Evolutionary conservation across 2,329 filamentous ascomycete genomes (phyloP).

Genomic region (Aspergillus persii): DNA sequence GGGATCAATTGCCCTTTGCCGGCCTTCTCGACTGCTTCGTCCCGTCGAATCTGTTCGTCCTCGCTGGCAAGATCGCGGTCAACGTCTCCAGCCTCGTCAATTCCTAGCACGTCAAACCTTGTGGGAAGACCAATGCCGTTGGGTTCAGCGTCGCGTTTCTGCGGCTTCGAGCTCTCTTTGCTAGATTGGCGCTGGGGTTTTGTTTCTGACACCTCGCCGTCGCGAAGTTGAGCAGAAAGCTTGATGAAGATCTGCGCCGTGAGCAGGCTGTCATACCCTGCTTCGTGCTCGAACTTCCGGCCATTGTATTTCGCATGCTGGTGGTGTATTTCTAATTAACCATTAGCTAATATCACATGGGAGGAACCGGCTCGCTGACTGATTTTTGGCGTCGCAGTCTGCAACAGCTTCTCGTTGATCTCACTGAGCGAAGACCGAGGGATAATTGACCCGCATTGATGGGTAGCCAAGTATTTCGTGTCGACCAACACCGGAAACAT

Average conservation of each 20-base stretch:
- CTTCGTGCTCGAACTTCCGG: slow-evolving; percentile 50
- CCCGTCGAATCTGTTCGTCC: not conserved
- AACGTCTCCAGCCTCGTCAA: slow-evolving; percentile 7
- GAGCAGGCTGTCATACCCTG: slow-evolving; percentile 62
- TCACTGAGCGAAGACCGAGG: slow-evolving; percentile 39
- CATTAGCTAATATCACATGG: slow-evolving; percentile 17
- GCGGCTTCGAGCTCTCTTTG: not conserved
- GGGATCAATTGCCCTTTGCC: slow-evolving; percentile 50
- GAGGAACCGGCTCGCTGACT: slow-evolving; percentile 20
- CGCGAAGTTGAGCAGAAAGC: slow-evolving; percentile 52
- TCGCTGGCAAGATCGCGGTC: not conserved
- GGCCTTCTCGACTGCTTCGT: not conserved
- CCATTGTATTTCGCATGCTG: slow-evolving; percentile 31
- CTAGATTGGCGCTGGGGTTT: not conserved
- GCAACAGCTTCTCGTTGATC: slow-evolving; percentile 25
- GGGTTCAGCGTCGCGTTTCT: not conserved
- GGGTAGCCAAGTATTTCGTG: slow-evolving; percentile 63
- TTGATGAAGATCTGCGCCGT: slow-evolving; percentile 59
- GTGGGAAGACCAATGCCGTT: slow-evolving; percentile 18
- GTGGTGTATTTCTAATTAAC: slow-evolving; percentile 27
- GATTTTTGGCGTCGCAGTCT: slow-evolving; percentile 28
- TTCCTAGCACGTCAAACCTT: slow-evolving; percentile 27
- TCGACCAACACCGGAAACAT: slow-evolving; percentile 60
- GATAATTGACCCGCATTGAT: slow-evolving; percentile 53
- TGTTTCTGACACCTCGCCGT: slow-evolving; percentile 26